A percentile compares a stretch with the other conserved stretches of the same genome.
These are phyloP conservation scores for Mortierella claussenii DNA, from an alignment of 192 early-diverging fungal species.

Conservation along the genomic window DNA sequence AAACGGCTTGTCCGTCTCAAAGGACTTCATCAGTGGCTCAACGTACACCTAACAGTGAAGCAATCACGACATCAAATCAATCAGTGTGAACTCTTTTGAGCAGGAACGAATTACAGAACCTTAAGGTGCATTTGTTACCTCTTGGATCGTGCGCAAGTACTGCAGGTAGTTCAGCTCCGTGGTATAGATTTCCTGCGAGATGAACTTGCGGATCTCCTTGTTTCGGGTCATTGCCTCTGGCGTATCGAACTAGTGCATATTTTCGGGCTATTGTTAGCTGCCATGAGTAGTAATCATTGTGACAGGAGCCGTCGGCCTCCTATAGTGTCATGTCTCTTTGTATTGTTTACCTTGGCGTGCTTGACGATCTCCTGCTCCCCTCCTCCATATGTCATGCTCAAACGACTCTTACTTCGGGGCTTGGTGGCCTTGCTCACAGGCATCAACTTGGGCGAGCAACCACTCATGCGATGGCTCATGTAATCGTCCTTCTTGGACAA, in stretches of 20 bases:
- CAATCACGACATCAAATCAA: too few species aligned
- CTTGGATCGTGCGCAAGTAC: slow-evolving; percentile 58
- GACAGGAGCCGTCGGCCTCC: not conserved
- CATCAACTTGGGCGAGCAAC: slow-evolving; percentile 29
- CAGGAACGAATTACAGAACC: too few species aligned
- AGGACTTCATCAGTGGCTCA: slow-evolving; percentile 27
- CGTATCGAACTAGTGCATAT: slow-evolving; percentile 36
- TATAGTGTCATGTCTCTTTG: not conserved
- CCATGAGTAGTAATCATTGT: too few species aligned
- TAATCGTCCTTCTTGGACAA: slow-evolving; percentile 50
- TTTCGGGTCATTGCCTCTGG: slow-evolving; percentile 47
- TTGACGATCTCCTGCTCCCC: slow-evolving; percentile 45
- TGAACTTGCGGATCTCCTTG: slow-evolving; percentile 56
- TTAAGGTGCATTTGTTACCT: slow-evolving; percentile 52
- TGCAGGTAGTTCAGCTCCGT: slow-evolving; percentile 62
- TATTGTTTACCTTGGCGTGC: slow-evolving; percentile 39
- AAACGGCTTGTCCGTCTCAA: slow-evolving; percentile 46
- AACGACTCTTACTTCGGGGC: slow-evolving; percentile 42
- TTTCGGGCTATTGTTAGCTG: too few species aligned
- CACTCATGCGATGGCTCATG: slow-evolving; percentile 52
- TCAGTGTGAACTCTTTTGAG: too few species aligned
- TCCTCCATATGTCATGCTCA: slow-evolving; percentile 51
- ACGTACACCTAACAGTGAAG: slow-evolving; percentile 53
- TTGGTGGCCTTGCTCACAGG: slow-evolving; percentile 25
- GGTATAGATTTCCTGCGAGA: slow-evolving; percentile 61